Evolutionary conservation across 208 protist genomes (phyloP).

Genomic region (Tritrichomonas foetus): DNA sequence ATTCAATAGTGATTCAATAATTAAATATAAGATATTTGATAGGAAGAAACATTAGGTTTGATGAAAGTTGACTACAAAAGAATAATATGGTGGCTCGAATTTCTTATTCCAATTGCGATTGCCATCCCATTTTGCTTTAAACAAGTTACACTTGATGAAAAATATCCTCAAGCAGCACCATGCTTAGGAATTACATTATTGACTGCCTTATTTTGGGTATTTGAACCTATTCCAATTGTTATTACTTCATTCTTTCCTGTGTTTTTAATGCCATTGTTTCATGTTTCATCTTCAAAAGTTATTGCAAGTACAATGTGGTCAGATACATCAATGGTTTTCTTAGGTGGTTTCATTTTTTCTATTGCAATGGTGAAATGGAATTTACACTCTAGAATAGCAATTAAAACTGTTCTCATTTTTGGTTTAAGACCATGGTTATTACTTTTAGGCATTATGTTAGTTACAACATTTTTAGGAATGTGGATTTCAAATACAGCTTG

Average conservation of each 20-base stretch:
- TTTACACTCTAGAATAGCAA: constrained; percentile 46
- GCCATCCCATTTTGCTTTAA: not conserved
- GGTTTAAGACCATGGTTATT: constrained; percentile 36
- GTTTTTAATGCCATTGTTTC: constrained; percentile 42
- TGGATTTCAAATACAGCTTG: constrained; percentile 51
- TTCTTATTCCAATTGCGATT: not conserved
- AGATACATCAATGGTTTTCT: constrained; percentile 51
- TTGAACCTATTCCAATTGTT: constrained; percentile 47
- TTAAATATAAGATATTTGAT: no score
- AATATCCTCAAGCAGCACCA: not conserved
- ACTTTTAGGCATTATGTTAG: constrained; percentile 46
- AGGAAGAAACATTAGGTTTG: no score
- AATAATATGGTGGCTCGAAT: not conserved
- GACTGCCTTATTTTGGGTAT: constrained; percentile 42
- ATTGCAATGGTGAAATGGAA: constrained; percentile 44
- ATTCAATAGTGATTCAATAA: no score
- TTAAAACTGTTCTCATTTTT: constrained; percentile 38
- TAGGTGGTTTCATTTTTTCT: constrained; percentile 50
- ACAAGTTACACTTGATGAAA: not conserved
- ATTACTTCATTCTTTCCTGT: constrained; percentile 50
- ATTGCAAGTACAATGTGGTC: constrained; percentile 44
- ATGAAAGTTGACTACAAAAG: not conserved
- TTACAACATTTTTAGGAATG: constrained; percentile 46
- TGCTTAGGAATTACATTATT: constrained; percentile 15
- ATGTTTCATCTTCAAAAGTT: not conserved